Evolutionary conservation across 352 stramenopile genomes (phyloP).

Genomic region (Phytophthora idaei): DNA sequence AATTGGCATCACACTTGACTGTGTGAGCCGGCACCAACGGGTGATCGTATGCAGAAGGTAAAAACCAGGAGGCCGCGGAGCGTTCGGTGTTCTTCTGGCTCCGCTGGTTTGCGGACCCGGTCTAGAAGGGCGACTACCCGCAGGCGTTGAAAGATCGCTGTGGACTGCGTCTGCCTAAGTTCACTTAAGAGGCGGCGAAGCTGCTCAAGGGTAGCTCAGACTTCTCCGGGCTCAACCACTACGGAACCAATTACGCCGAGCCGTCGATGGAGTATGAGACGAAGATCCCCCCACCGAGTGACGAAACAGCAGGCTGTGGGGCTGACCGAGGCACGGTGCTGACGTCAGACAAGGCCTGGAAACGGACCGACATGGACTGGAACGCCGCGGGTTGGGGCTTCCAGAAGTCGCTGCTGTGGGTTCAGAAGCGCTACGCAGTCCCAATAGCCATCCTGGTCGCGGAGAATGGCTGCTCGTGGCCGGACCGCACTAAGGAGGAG

Average conservation of each 20-base stretch:
- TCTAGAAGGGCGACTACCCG: slow-evolving; percentile 94
- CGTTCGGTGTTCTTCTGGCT: slow-evolving; percentile 88
- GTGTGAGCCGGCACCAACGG: slow-evolving; percentile 69
- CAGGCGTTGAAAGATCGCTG: slow-evolving; percentile 87
- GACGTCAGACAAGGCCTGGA: slow-evolving; percentile 57
- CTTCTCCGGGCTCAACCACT: slow-evolving; percentile 97
- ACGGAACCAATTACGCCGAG: slow-evolving; percentile 69
- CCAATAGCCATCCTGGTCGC: slow-evolving; percentile 87
- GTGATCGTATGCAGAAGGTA: slow-evolving; percentile 54
- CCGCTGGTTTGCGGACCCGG: slow-evolving; percentile 92
- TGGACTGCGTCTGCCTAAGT: slow-evolving; percentile 85
- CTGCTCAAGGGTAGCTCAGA: slow-evolving; percentile 87
- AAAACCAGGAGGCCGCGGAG: slow-evolving; percentile 70
- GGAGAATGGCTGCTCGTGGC: slow-evolving; percentile 90
- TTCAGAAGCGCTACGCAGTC: slow-evolving; percentile 84
- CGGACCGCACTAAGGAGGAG: slow-evolving; percentile 69
- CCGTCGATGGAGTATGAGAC: slow-evolving; percentile 50
- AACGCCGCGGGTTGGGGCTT: slow-evolving; percentile 81
- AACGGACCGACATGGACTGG: slow-evolving; percentile 86
- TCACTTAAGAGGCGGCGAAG: slow-evolving; percentile 85
- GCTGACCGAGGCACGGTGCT: slow-evolving; percentile 52
- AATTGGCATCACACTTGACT: slow-evolving; percentile 93
- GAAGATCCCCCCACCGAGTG: slow-evolving; percentile 36
- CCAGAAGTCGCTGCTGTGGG: slow-evolving; percentile 89
- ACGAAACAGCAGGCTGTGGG: slow-evolving; percentile 36